Evolutionary conservation across 2,329 filamentous ascomycete genomes (phyloP).

Genomic region (Helicocarpus griseus): DNA sequence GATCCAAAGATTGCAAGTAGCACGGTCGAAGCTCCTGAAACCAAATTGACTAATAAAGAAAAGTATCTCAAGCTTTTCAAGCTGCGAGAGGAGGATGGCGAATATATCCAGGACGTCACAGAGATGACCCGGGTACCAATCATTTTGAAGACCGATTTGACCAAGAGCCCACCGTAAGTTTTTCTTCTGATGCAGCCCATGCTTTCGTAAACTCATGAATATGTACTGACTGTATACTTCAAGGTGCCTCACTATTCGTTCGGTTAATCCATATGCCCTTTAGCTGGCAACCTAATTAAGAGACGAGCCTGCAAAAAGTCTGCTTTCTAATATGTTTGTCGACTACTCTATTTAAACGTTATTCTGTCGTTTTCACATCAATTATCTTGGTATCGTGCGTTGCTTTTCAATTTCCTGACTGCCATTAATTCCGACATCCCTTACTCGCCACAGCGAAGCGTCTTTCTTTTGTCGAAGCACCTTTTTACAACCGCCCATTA

Average conservation of each 20-base stretch:
- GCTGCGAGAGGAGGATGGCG: slow-evolving; percentile 81
- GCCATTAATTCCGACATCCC: background rate
- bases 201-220: background rate
- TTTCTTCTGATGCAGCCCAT: background rate
- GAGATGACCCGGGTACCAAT: slow-evolving; percentile 98
- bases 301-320: background rate
- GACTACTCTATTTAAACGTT: background rate
- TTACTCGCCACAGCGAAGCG: background rate
- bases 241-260: slow-evolving; percentile 43
- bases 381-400: too few species aligned
- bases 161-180: slow-evolving; percentile 98
- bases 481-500: background rate
- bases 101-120: slow-evolving; percentile 95
- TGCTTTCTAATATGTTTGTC: background rate
- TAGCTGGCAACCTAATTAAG: slow-evolving; percentile 17
- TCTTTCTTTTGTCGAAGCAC: background rate
- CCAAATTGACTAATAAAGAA: slow-evolving; percentile 82
- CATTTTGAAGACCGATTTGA: slow-evolving; percentile 94
- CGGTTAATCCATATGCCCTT: slow-evolving; percentile 42
- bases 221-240: slow-evolving; percentile 16
- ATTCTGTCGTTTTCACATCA: background rate
- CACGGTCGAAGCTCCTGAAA: slow-evolving; percentile 60
- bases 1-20: slow-evolving; percentile 78
- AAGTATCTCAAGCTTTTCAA: slow-evolving; percentile 88
- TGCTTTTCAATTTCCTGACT: background rate